These are phyloP conservation scores for Cardamine resedifolia DNA, from an alignment of 345 rosid species.

Conservation along the genomic window DNA sequence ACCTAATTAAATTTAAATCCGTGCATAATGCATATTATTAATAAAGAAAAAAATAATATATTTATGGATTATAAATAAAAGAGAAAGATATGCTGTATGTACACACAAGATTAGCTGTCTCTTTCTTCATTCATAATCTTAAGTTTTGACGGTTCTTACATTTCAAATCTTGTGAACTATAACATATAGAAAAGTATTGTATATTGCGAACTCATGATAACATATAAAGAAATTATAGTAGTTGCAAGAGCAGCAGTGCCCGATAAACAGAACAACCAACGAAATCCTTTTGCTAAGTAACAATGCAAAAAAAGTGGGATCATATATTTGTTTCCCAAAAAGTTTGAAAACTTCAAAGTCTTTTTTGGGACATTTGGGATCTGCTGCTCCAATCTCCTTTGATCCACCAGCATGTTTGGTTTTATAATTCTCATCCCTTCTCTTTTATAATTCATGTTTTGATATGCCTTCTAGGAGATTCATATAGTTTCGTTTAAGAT, in stretches of 20 bases:
- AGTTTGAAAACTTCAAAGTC: no score
- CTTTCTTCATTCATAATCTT: slow-evolving; percentile 15
- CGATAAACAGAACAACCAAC: background rate
- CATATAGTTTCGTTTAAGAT: no score
- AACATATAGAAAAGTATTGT: background rate
- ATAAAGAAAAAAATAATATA: background rate
- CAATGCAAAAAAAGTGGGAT: no score
- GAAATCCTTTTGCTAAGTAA: background rate
- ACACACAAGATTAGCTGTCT: background rate
- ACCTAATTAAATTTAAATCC: background rate
- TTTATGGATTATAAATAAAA: background rate
- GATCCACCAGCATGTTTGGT: no score
- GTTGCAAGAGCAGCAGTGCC: slow-evolving; percentile 27
- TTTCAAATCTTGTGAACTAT: slow-evolving; percentile 4
- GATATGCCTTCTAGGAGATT: no score
- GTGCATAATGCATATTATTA: background rate
- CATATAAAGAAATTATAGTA: background rate
- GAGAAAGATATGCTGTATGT: background rate
- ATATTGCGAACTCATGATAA: slow-evolving; percentile 18
- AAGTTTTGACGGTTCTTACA: slow-evolving; percentile 9
- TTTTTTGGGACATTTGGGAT: no score
- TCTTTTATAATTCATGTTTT: no score
- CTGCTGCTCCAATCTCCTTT: no score
- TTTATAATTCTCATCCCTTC: no score
- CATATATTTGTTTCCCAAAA: no score